Evolutionary conservation across 1,139 yeast species (phyloP).

Genomic region (Geotrichum candidum): DNA sequence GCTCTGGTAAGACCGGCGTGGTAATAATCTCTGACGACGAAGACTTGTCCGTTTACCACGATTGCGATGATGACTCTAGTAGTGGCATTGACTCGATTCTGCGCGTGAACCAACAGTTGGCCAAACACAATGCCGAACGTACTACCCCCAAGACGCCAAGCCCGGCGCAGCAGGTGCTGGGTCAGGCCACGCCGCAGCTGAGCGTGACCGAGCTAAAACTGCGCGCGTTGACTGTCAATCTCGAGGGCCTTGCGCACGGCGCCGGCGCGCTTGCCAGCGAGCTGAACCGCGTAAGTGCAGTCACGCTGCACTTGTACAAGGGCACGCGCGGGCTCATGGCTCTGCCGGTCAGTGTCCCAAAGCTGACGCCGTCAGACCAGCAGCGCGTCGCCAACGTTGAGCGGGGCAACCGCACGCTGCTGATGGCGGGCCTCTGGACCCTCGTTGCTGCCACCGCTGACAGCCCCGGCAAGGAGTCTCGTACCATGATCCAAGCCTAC

Average conservation of each 20-base stretch:
- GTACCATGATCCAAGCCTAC: conserved; percentile 6
- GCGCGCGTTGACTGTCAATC: conserved; percentile 5
- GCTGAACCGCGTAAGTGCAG: conserved; percentile 5
- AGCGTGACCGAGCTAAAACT: conserved; percentile 8
- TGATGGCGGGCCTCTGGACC: conserved; percentile 17
- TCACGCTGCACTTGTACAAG: conserved; percentile 7
- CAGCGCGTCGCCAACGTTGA: conserved; percentile 15
- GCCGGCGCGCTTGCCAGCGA: background rate
- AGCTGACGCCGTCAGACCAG: conserved; percentile 7
- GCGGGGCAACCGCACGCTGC: conserved; percentile 6
- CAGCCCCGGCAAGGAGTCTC: background rate
- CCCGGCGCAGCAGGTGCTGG: background rate
- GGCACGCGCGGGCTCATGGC: conserved; percentile 8
- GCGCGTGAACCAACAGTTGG: background rate
- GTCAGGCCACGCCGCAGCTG: background rate
- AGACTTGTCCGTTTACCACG: background rate
- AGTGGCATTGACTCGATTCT: background rate
- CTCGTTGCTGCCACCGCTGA: conserved; percentile 6
- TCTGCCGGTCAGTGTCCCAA: background rate
- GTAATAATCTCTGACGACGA: background rate
- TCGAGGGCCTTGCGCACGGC: background rate
- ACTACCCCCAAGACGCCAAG: background rate
- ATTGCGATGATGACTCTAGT: background rate
- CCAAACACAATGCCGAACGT: background rate
- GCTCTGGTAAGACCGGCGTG: background rate